Evolutionary conservation across 805 yeast species (phyloP).

Genomic region (Starmerella kuoi): DNA sequence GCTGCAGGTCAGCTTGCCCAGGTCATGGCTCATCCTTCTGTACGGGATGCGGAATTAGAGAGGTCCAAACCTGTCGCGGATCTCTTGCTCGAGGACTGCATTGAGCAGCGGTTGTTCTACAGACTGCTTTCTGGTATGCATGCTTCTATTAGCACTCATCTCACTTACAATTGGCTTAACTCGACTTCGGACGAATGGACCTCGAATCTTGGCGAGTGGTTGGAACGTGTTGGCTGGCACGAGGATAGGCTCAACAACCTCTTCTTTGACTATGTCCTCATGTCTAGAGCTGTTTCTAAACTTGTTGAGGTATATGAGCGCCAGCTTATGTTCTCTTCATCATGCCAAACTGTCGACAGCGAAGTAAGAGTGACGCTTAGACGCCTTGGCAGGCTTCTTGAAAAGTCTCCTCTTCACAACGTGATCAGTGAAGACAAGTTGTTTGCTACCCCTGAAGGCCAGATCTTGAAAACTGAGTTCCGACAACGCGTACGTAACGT

Average conservation of each 20-base stretch:
- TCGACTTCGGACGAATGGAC: conserved; percentile 65
- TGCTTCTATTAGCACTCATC: conserved; percentile 86
- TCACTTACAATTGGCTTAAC: conserved; percentile 70
- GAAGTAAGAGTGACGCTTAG: conserved; percentile 36
- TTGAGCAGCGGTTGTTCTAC: conserved; percentile 81
- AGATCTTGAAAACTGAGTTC: conserved; percentile 67
- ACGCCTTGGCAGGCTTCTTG: conserved; percentile 30
- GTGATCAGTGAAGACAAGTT: conserved; percentile 42
- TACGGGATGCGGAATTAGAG: conserved; percentile 21
- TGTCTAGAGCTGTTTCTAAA: conserved; percentile 69
- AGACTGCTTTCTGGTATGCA: conserved; percentile 87
- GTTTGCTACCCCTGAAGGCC: conserved; percentile 33
- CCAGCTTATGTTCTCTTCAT: conserved; percentile 39
- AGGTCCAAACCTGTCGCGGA: neutral
- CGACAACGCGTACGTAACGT: conserved; percentile 77
- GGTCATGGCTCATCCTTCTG: conserved; percentile 20
- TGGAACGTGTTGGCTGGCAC: conserved; percentile 78
- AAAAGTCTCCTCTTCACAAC: conserved; percentile 23
- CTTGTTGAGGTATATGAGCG: conserved; percentile 39
- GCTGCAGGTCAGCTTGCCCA: conserved; percentile 8
- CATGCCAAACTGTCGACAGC: conserved; percentile 33
- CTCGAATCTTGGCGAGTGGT: conserved; percentile 69
- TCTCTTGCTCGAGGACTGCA: conserved; percentile 41
- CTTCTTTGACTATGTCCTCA: conserved; percentile 83
- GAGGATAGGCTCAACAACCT: conserved; percentile 83